Percentiles rank a stretch among this genome's conserved stretches.
Conservation (phyloP, 2,329 filamentous ascomycete species). For the Sporothrix inflata region DNA sequence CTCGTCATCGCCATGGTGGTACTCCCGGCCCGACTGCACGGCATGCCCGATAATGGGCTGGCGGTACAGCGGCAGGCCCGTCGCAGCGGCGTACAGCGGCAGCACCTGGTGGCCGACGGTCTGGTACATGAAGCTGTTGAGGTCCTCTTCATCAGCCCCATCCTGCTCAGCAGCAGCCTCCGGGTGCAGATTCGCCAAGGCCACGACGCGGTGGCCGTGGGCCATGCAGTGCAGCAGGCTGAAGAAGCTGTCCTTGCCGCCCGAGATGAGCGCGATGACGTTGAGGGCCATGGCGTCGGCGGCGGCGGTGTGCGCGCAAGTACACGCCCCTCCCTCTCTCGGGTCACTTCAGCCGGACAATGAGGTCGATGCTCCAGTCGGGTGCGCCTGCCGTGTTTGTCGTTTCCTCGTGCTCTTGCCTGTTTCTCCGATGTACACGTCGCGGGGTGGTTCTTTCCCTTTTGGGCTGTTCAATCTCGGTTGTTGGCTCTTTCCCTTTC, state of each 20-base stretch:
- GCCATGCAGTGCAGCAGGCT: conserved; percentile 86
- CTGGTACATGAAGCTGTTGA: conserved; percentile 99
- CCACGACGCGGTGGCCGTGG: conserved; percentile 83
- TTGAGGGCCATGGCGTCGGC: conserved; percentile 51
- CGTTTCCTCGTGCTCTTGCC: not conserved
- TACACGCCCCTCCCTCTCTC: not conserved
- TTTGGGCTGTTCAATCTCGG: not conserved
- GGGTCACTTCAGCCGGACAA: not conserved
- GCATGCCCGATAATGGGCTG: conserved; percentile 73
- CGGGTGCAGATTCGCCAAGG: conserved; percentile 86
- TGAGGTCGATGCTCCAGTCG: not conserved
- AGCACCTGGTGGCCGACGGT: conserved; percentile 89
- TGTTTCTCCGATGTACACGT: conserved; percentile 3
- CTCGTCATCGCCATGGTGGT: conserved; percentile 46
- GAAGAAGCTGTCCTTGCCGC: conserved; percentile 96
- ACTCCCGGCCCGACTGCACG: conserved; percentile 72
- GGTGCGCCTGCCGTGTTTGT: not conserved
- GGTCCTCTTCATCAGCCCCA: conserved; percentile 61
- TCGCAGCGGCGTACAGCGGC: conserved; percentile 78
- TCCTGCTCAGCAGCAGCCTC: not conserved
- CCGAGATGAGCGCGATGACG: conserved; percentile 91
- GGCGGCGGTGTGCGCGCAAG: not conserved
- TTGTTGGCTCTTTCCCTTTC: not conserved
- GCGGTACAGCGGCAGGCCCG: conserved; percentile 82
- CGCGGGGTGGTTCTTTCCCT: not conserved